Base-by-base conservation (phyloP, 495 filamentous ascomycete species). In the Hypoxylon perforatum region DNA sequence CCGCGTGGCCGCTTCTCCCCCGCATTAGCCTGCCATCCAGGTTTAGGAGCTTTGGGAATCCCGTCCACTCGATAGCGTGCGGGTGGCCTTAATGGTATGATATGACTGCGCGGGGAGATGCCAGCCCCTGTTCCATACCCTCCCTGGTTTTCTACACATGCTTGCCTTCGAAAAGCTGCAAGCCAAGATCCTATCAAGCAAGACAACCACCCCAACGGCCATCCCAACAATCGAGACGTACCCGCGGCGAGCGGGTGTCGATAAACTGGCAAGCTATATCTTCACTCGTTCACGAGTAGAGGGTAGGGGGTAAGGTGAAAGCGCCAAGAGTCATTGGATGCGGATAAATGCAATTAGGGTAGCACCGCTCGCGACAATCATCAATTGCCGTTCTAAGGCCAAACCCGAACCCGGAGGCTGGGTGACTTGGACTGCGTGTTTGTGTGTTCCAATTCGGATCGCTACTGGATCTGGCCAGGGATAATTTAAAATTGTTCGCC, bases 281-380 rank as follows among this genome's bases (percentile, higher is more conserved):
- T 41, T 42, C n/a, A n/a, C n/a, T n/a, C n/a, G n/a, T n/a, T n/a
- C n/a, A n/a, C n/a, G n/a, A n/a, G n/a, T n/a, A n/a, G n/a, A n/a
- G n/a, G n/a, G 44, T 50, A 15, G n/a, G 3, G 3, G 1, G 35
- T 18, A 19, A 10, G 22, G 17, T 7, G 23, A 23, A 22, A 14
- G n/a, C 17, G 14, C 30, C 17, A 12, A 55, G 39, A 25, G 33
- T 55, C 25, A 64, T 64, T 64, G 56, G 66, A 48, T 11, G 46
- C 61, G 66, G 66, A 33, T 69, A 69, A 69, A 69, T 57, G 61
- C 36, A 1, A 38, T 28, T 49, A 28, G 54, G 25, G 17, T 53
- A n/a, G 17, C 53, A 53, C 22, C 14, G 55, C 59, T 44, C 57
- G 18, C 9, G 54, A 41, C 23, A 42, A 23, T 18, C 36, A 8